A percentile compares a stretch with the other conserved stretches of the same genome.
These are phyloP conservation scores for Diplodia mutila DNA, from an alignment of 2,329 filamentous ascomycete species.

Conservation along the genomic window DNA sequence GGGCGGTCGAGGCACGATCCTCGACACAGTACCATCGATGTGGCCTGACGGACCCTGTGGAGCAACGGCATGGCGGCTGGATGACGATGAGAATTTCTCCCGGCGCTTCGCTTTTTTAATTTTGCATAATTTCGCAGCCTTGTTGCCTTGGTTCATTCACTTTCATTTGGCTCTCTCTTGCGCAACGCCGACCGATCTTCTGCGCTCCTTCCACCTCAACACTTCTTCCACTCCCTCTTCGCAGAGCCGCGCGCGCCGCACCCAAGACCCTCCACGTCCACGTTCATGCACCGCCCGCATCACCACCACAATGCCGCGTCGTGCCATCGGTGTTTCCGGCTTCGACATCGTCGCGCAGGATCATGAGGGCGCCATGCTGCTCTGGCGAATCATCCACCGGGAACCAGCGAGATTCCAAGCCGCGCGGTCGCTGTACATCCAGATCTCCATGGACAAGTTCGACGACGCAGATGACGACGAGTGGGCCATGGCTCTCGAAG, in stretches of 20 bases:
- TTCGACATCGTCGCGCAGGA: constrained; percentile 11
- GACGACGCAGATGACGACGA: constrained; percentile 28
- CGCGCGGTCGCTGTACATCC: constrained; percentile 24
- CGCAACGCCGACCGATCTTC: neutral
- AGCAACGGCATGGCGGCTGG: neutral
- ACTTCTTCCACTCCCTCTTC: neutral
- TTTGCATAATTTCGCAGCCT: neutral
- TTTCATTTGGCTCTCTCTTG: neutral
- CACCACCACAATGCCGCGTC: neutral
- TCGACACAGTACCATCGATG: neutral
- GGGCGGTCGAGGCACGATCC: constrained; percentile 14
- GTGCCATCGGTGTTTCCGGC: neutral
- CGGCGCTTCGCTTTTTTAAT: constrained; percentile 11
- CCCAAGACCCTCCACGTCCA: neutral
- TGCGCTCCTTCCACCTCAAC: too few relatives aligned
- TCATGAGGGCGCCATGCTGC: neutral
- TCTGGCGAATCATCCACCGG: neutral
- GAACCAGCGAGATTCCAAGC: neutral
- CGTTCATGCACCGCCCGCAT: neutral
- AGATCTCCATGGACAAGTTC: constrained; percentile 26
- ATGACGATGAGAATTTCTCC: neutral
- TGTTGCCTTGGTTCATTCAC: neutral
- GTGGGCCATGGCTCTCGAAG: constrained; percentile 29
- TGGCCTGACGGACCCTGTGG: neutral
- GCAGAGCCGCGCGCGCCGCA: neutral